phyloP scores from a whole-genome alignment of 2,329 filamentous ascomycete species.

The Diaporthe capsici region DNA sequence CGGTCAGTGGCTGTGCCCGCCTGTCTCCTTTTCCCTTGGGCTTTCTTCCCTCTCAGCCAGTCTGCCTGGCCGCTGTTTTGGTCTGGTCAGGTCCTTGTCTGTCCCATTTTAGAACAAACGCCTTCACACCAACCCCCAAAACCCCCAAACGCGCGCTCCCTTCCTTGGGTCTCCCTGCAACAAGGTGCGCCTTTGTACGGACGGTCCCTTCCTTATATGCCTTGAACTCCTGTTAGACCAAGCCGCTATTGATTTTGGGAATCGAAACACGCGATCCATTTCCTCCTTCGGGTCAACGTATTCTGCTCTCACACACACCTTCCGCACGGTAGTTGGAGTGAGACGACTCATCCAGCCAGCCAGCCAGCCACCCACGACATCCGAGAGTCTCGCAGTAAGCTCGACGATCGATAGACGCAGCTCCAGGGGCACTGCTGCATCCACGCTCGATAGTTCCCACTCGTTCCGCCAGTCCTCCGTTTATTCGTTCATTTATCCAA shows the following conservation, averaged over 20 bases:
- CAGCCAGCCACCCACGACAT: conserved; percentile 9
- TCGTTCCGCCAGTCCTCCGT: background rate
- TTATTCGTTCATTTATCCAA: conserved; percentile 7
- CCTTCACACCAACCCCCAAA: background rate
- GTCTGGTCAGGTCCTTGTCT: background rate
- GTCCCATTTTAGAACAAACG: conserved; percentile 5
- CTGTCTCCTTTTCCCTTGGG: conserved; percentile 10
- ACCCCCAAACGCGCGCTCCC: conserved; percentile 22
- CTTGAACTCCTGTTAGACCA: background rate
- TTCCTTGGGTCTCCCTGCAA: conserved; percentile 1
- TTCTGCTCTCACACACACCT: background rate
- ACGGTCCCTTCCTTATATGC: background rate
- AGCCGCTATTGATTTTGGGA: conserved; percentile 30
- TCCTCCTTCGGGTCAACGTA: background rate
- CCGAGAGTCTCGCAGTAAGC: background rate
- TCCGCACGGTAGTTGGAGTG: background rate
- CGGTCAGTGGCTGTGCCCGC: conserved; percentile 25
- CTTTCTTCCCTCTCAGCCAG: background rate
- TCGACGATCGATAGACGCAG: conserved; percentile 5
- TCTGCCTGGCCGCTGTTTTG: conserved; percentile 14
- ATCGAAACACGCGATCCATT: conserved; percentile 10
- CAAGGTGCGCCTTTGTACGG: background rate
- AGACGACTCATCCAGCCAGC: background rate
- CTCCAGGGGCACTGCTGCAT: conserved; percentile 6
- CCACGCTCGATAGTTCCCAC: background rate